phyloP scores from a whole-genome alignment of 2,329 filamentous ascomycete genomes.

The Fusarium praegraminearum region DNA sequence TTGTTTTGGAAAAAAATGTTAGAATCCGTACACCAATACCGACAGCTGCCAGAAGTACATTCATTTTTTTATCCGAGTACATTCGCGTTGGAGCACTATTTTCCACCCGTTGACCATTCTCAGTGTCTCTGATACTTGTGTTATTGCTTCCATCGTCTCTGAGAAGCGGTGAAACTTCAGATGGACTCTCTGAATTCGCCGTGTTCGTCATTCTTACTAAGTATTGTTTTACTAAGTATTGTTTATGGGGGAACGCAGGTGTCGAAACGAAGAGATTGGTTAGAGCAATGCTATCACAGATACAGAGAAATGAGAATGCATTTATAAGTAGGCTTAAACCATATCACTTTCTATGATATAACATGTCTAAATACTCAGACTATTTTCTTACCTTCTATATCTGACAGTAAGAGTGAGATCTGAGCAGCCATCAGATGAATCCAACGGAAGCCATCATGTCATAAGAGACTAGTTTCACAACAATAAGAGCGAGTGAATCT shows the following conservation, averaged over 20 bases:
- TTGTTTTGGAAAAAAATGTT: background rate
- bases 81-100: slow-evolving; percentile 8
- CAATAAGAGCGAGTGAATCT: slow-evolving; percentile 2
- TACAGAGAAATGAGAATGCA: background rate
- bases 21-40: slow-evolving; percentile 53
- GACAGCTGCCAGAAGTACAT: slow-evolving; percentile 54
- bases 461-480: slow-evolving; percentile 16
- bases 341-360: background rate
- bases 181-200: slow-evolving; percentile 6
- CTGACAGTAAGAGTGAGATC: slow-evolving; percentile 30
- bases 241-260: background rate
- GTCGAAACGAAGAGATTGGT: background rate
- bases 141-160: slow-evolving; percentile 8
- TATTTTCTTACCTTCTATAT: slow-evolving; percentile 12
- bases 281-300: background rate
- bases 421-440: slow-evolving; percentile 23
- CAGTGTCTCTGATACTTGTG: slow-evolving; percentile 16
- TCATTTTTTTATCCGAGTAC: slow-evolving; percentile 51
- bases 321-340: background rate
- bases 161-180: slow-evolving; percentile 49
- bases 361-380: background rate
- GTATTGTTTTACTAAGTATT: background rate
- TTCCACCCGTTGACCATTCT: slow-evolving; percentile 23
- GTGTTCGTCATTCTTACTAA: slow-evolving; percentile 28
- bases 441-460: slow-evolving; percentile 19